These are phyloP conservation scores for Boletus rex-veris DNA, from an alignment of 768 basidiomycete species.

Conservation along the genomic window DNA sequence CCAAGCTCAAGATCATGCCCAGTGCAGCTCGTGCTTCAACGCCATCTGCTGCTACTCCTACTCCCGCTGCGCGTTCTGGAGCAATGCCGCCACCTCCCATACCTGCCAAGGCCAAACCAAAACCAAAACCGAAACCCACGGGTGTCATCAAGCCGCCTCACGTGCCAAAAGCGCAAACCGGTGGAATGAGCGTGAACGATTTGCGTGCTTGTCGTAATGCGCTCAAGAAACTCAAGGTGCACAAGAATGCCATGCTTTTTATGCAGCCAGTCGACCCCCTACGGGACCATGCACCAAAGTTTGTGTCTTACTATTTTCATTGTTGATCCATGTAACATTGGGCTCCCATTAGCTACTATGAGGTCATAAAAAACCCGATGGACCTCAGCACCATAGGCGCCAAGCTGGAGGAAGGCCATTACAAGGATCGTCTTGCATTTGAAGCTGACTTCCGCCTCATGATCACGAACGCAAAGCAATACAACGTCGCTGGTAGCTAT, in stretches of 20 bases:
- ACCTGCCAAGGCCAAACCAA: slow-evolving; percentile 26
- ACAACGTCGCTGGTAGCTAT: slow-evolving; percentile 70
- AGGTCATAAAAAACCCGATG: slow-evolving; percentile 90
- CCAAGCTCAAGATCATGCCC: slow-evolving; percentile 54
- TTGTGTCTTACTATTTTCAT: slow-evolving; percentile 6
- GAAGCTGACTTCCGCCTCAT: slow-evolving; percentile 85
- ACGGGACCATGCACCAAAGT: slow-evolving; percentile 87
- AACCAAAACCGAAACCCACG: slow-evolving; percentile 22
- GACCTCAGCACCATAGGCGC: slow-evolving; percentile 86
- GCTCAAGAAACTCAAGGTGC: slow-evolving; percentile 71
- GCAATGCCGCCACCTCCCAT: slow-evolving; percentile 32
- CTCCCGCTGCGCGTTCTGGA: slow-evolving; percentile 5
- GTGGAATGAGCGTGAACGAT: slow-evolving; percentile 76
- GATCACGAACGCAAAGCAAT: slow-evolving; percentile 81
- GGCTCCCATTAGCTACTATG: slow-evolving; percentile 68
- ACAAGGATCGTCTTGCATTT: slow-evolving; percentile 80
- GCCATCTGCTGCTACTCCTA: slow-evolving; percentile 17
- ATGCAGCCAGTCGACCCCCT: slow-evolving; percentile 94
- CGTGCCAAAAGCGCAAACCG: slow-evolving; percentile 66
- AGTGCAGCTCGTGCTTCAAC: slow-evolving; percentile 12
- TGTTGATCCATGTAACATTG: slow-evolving; percentile 1
- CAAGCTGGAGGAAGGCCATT: slow-evolving; percentile 83
- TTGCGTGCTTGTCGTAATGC: slow-evolving; percentile 70
- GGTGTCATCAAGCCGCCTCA: slow-evolving; percentile 40
- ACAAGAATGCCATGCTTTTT: slow-evolving; percentile 75